A percentile compares a stretch with the other conserved stretches of the same genome.
phyloP scores from a whole-genome alignment of 257 asterid species.

The Ophiorrhiza pumila region DNA sequence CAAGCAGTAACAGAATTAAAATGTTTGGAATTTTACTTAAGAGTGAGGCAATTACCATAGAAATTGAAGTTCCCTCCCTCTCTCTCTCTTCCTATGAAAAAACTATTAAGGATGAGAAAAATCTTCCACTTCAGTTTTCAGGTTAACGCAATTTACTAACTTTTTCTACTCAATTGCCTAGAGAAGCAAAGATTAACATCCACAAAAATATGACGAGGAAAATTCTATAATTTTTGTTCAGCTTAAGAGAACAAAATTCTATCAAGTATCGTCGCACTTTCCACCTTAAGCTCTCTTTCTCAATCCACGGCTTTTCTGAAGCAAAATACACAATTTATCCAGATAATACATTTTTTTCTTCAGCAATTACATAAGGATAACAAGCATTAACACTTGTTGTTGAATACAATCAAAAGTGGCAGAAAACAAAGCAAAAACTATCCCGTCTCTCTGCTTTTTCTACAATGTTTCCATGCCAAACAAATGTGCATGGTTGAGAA shows the following conservation, averaged over 20 bases:
- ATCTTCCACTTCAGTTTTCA: too few relatives aligned
- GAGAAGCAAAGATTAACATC: too few relatives aligned
- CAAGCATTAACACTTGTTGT: too few relatives aligned
- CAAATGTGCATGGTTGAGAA: neutral
- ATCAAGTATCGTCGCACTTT: neutral
- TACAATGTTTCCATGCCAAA: neutral
- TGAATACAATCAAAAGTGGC: neutral
- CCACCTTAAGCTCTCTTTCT: neutral
- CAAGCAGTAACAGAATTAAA: neutral
- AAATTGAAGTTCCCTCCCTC: neutral
- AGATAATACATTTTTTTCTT: too few relatives aligned
- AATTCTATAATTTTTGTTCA: neutral
- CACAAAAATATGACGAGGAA: neutral
- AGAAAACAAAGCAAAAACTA: neutral
- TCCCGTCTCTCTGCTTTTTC: neutral
- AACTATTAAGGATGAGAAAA: too few relatives aligned
- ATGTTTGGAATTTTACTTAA: neutral
- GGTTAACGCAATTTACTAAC: too few relatives aligned
- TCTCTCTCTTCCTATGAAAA: neutral
- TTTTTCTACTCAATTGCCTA: too few relatives aligned
- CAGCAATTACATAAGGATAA: too few relatives aligned
- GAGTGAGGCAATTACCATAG: neutral
- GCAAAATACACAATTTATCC: neutral
- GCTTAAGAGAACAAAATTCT: too few relatives aligned
- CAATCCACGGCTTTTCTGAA: neutral